These are phyloP conservation scores for Aspergillus jensenii DNA, from an alignment of 2,329 filamentous ascomycete genomes.

Conservation along the genomic window DNA sequence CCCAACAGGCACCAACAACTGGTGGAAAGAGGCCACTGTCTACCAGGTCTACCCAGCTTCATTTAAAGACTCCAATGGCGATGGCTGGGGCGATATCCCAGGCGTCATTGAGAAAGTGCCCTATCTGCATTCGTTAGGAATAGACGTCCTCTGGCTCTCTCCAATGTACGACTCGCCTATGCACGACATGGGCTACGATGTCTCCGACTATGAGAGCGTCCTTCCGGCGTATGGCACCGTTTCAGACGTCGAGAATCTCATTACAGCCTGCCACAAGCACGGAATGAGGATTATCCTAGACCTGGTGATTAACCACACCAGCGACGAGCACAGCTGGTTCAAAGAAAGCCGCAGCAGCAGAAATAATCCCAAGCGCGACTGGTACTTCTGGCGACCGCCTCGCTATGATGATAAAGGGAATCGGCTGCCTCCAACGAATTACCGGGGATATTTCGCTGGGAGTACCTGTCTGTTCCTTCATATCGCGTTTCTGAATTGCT, in stretches of 20 bases:
- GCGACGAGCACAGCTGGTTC: conserved; percentile 70
- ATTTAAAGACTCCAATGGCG: conserved; percentile 50
- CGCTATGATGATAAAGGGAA: conserved; percentile 56
- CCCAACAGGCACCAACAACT: conserved; percentile 15
- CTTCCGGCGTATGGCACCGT: conserved; percentile 63
- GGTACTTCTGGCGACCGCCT: conserved; percentile 61
- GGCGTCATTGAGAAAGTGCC: conserved; percentile 65
- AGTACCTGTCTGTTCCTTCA: no score
- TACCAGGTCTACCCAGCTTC: conserved; percentile 60
- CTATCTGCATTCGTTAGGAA: conserved; percentile 61
- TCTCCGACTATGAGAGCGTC: conserved; percentile 63
- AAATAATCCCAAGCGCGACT: conserved; percentile 62
- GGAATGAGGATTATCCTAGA: conserved; percentile 72
- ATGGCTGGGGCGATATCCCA: conserved; percentile 63
- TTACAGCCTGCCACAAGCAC: conserved; percentile 58
- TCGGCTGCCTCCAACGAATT: conserved; percentile 45
- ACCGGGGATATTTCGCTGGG: no score
- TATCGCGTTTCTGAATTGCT: no score
- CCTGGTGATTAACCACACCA: conserved; percentile 76
- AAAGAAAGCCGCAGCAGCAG: conserved; percentile 59
- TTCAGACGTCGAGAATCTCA: conserved; percentile 62
- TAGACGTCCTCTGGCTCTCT: conserved; percentile 59
- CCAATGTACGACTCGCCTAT: conserved; percentile 53
- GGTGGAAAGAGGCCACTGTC: conserved; percentile 39
- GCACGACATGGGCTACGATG: conserved; percentile 55